Base-by-base conservation (phyloP, 1,284 basidiomycete species). In the Ganoderma multipileum region DNA sequence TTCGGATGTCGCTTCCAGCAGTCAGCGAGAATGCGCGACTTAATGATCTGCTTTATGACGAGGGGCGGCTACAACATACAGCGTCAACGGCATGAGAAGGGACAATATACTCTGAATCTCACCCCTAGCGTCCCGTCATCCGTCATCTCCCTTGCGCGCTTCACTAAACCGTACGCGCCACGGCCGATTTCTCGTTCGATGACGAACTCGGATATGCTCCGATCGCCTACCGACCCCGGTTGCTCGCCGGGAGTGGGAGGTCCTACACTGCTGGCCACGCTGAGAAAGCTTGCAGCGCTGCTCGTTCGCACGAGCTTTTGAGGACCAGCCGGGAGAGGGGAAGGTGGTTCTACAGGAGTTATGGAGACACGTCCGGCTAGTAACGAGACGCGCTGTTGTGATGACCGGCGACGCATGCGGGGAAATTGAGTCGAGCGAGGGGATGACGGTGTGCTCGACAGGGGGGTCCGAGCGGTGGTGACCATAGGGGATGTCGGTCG, bases 1-100 rank as follows among this genome's bases (percentile, higher is more conserved):
- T 93, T 89, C 52, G 95, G 94, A 80, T 99, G 98, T 77, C 94
- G 92, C 85, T 98, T 98, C 98, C 98, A 99, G 79, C 97, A 99
- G 82, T 99, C 97, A 26, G 97, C 98, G 61, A 99, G 87, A 70
- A 99, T 99, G 64, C 97, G 93, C 67, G 95, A 96, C 82, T 99
- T 99, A 85, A 99, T 97, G 77, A 99, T 93, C 80, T 98, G 97
- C 79, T 99, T 99, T 84, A 99, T 96, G 73, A 99, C 92, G 66
- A 98, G 83, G 23, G 88, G 87, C 38, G 91, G 88, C 89, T 91
- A 54, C 47, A 54, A n/a, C 9, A 54, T 41, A 20, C n/a, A 61
- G 54, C 57, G 64, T 60, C 50, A 70, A 64, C 63, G 41, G 39
- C 44, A 61, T 28, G 18, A 44, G 64, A 30, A 67, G 69, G 68